Conservation (phyloP, 164 flowering plant genomes). For the Vitis vinifera region DNA sequence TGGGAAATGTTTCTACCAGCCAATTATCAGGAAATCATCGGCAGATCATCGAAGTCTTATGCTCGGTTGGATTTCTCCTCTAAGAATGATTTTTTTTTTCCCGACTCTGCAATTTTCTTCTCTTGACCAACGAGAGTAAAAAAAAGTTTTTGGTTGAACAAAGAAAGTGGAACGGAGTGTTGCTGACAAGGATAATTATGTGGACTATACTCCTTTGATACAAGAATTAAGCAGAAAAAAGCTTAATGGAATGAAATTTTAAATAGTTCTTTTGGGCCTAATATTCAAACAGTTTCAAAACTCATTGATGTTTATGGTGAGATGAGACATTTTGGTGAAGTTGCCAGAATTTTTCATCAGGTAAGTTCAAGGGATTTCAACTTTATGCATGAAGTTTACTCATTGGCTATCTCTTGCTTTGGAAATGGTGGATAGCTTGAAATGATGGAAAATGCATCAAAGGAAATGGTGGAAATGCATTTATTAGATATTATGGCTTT, state of each 20-base stretch:
- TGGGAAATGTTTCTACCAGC: too few species aligned
- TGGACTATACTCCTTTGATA: conserved; percentile 24
- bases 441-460: too few species aligned
- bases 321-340: conserved; percentile 43
- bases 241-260: conserved; percentile 59
- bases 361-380: conserved; percentile 34
- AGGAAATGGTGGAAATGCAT: too few species aligned
- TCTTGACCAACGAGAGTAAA: too few species aligned
- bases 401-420: conserved; percentile 59
- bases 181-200: conserved; percentile 7
- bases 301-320: conserved; percentile 59
- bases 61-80: too few species aligned
- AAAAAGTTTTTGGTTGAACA: too few species aligned
- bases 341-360: conserved; percentile 41
- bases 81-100: too few species aligned
- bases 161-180: conserved; percentile 1
- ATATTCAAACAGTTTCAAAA: conserved; percentile 35
- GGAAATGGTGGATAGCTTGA: conserved; percentile 67
- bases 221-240: conserved; percentile 22
- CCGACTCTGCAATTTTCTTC: too few species aligned
- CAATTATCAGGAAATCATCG: too few species aligned
- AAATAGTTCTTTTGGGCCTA: conserved; percentile 55
- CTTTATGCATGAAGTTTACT: conserved; percentile 40
- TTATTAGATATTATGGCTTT: too few species aligned
- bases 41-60: too few species aligned